These are phyloP conservation scores for Eucalyptus albens DNA, from an alignment of 345 rosid species.

Conservation along the genomic window DNA sequence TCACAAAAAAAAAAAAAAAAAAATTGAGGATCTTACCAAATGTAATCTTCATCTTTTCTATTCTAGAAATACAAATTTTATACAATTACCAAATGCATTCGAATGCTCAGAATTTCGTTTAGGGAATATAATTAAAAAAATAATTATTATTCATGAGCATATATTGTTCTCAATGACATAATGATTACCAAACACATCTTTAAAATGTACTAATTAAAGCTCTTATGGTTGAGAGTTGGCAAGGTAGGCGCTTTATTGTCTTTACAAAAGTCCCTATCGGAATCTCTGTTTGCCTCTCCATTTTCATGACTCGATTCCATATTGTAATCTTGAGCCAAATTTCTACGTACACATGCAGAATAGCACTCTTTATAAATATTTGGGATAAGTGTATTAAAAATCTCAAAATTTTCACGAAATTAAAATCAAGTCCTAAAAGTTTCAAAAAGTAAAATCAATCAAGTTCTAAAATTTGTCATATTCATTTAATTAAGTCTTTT, in stretches of 20 bases:
- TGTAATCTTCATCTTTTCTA: no score
- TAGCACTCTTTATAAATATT: neutral
- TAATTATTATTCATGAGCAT: rapidly evolving
- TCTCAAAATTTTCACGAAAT: no score
- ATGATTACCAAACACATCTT: no score
- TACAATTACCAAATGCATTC: rapidly evolving
- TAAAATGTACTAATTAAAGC: rapidly evolving
- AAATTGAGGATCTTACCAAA: no score
- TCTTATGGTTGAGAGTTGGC: neutral
- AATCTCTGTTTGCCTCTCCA: neutral
- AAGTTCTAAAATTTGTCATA: no score
- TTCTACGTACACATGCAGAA: rapidly evolving
- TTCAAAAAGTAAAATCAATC: no score
- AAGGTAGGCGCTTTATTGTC: neutral
- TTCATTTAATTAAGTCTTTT: rapidly evolving
- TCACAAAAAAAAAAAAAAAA: no score
- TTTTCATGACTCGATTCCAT: neutral
- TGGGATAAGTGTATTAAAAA: neutral
- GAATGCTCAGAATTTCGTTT: no score
- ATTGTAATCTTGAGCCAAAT: neutral
- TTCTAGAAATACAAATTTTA: no score
- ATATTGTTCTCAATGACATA: no score
- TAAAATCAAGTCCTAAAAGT: no score
- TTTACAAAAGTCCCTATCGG: neutral
- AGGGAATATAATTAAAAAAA: no score